Evolutionary conservation across 1,139 yeast species (phyloP), one percentile per base, ranked within the genome.

Genomic region (Geotrichum aggregatum): DNA sequence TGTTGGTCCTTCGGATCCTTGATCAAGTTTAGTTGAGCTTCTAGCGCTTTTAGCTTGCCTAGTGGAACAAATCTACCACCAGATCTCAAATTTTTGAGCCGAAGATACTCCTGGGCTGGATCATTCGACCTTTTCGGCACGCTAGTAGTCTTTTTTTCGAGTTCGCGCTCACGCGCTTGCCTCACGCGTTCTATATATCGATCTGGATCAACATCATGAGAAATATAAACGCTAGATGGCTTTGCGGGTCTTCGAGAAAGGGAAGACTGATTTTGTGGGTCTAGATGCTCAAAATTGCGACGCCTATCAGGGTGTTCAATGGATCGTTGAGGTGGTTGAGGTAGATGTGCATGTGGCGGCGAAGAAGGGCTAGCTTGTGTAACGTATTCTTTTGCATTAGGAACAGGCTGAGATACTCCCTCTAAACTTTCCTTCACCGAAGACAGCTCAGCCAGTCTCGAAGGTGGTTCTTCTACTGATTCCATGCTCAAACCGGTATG

Each of bases 31-130:
- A 69, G 66, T 59, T 75, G 70, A n/a, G 70, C 71, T 55, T 74
- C 66, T 11, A 78, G 62, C 1, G 73, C 75, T 41, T 73, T 66
- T 19, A 80, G 67, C 59, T 71, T 75, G 1, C 78, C 79, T 0
- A 81, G 81, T 3, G 83, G 82, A 0, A 79, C 75, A 60, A 78
- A 77, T 14, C 72, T 65, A 1, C 82, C 82, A 5, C 76, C 75
- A 0, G 75, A 67, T 35, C 72, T 63, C 40, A 76, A 65, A 45
- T 71, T 71, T 61, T 71, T 58, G 16, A 77, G 63, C 40, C 70
- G 62, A 41, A 63, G 59, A 55, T 71, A 73, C 60, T 75, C 77
- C 39, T 64, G 70, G 28, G 63, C 67, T 1, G 70, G 67, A 47
- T 66, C 71, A 14, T 56, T 36, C 6, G 49, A 52, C 44, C 52